These are phyloP conservation scores for Kodamaea suecica DNA, from an alignment of 1,139 yeast species.

Conservation along the genomic window DNA sequence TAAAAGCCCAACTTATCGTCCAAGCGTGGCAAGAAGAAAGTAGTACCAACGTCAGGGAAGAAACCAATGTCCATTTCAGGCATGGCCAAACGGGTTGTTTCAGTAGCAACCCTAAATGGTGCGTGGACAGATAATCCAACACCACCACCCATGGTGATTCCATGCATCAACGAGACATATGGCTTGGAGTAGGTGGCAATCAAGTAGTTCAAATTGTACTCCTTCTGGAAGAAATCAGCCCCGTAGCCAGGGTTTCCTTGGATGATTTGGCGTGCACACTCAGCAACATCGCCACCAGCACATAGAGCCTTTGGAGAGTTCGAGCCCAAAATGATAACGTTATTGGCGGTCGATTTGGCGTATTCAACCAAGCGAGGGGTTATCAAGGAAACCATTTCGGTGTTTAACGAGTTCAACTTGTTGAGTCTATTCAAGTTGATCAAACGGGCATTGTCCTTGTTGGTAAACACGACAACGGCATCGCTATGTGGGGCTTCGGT, in stretches of 20 bases:
- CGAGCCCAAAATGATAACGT: constrained; percentile 68
- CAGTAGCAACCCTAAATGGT: constrained; percentile 93
- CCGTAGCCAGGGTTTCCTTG: constrained; percentile 52
- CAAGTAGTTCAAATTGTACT: constrained; percentile 77
- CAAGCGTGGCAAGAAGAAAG: constrained; percentile 80
- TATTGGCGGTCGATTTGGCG: constrained; percentile 62
- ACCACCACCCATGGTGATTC: constrained; percentile 98
- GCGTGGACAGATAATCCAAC: constrained; percentile 89
- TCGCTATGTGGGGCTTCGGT: constrained; percentile 31
- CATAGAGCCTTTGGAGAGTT: constrained; percentile 63
- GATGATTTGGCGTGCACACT: constrained; percentile 55
- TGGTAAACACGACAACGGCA: constrained; percentile 58
- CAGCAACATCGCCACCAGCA: constrained; percentile 95
- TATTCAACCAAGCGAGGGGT: constrained; percentile 75
- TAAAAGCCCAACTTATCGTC: constrained; percentile 84
- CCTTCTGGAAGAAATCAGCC: constrained; percentile 68
- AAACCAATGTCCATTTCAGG: constrained; percentile 98
- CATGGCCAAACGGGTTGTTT: constrained; percentile 89
- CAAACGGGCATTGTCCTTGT: constrained; percentile 66
- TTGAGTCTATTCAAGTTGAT: constrained; percentile 75
- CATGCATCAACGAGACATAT: constrained; percentile 78
- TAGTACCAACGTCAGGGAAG: constrained; percentile 94
- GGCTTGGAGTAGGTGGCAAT: constrained; percentile 85
- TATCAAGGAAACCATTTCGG: constrained; percentile 73
- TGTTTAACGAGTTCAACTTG: constrained; percentile 82